Conservation (phyloP, 2,329 filamentous ascomycete genomes). For the Apiospora malaysiana region DNA sequence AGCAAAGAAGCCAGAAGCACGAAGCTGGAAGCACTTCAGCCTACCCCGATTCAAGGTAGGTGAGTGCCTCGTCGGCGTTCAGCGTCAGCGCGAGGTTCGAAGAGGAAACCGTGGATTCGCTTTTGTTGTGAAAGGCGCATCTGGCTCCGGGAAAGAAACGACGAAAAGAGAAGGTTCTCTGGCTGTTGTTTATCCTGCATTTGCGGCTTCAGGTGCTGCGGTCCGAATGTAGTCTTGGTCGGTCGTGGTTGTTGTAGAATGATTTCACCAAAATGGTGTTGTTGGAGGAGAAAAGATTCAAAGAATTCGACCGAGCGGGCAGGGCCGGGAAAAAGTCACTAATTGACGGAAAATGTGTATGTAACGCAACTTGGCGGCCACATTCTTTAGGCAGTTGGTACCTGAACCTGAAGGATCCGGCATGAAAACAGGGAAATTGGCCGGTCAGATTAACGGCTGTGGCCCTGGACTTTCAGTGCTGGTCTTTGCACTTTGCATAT, state of each 20-base stretch:
- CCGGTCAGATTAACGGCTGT: background rate
- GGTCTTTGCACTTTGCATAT: background rate
- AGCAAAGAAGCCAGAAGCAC: background rate
- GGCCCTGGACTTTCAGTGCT: background rate
- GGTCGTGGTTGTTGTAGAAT: conserved; percentile 22
- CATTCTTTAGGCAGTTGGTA: background rate
- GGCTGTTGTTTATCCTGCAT: conserved; percentile 65
- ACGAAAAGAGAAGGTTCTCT: conserved; percentile 47
- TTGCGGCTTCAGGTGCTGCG: conserved; percentile 39
- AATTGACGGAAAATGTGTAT: background rate
- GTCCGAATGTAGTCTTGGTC: conserved; percentile 28
- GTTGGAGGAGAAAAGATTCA: conserved; percentile 24
- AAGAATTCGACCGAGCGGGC: background rate
- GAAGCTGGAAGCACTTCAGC: conserved; percentile 30
- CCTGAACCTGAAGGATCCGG: background rate
- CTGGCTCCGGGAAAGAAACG: conserved; percentile 61
- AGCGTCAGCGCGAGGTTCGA: conserved; percentile 61
- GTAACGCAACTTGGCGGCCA: background rate
- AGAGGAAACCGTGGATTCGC: conserved; percentile 54
- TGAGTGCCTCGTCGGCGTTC: conserved; percentile 63
- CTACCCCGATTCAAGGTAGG: conserved; percentile 47
- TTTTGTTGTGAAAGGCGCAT: conserved; percentile 61
- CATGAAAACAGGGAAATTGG: conserved; percentile 13
- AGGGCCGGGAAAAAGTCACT: conserved; percentile 14
- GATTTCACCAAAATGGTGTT: conserved; percentile 32